Evolutionary conservation across 495 filamentous ascomycete genomes (phyloP).

Genomic region (Xylaria bambusicola): DNA sequence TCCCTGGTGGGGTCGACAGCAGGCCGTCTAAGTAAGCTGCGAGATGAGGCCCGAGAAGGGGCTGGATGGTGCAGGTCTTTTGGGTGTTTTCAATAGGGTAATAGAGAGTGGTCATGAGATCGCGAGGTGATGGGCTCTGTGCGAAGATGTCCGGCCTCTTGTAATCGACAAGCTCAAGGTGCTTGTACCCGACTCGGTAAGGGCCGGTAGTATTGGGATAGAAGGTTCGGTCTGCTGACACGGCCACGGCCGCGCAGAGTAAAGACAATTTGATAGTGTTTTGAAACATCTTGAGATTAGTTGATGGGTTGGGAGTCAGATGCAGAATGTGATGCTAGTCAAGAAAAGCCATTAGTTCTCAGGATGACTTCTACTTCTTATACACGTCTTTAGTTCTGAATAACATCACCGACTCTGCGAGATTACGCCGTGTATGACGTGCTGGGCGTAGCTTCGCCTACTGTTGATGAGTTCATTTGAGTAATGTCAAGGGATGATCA

Average conservation of each 20-base stretch:
- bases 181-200: constrained; percentile 28
- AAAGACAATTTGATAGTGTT: not conserved
- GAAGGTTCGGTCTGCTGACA: not conserved
- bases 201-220: constrained; percentile 24
- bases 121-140: constrained; percentile 24
- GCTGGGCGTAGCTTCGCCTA: too few relatives aligned
- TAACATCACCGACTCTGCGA: too few relatives aligned
- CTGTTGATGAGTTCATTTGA: too few relatives aligned
- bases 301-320: too few relatives aligned
- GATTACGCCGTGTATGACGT: too few relatives aligned
- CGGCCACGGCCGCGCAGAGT: constrained; percentile 5
- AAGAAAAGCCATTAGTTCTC: too few relatives aligned
- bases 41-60: constrained; percentile 5
- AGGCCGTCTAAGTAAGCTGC: not conserved
- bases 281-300: constrained; percentile 4
- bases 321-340: too few relatives aligned
- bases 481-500: too few relatives aligned
- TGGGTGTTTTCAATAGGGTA: constrained; percentile 29
- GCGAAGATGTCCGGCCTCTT: constrained; percentile 32
- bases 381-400: too few relatives aligned
- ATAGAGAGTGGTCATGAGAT: constrained; percentile 38
- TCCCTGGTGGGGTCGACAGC: constrained; percentile 3
- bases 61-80: constrained; percentile 15
- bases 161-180: constrained; percentile 30
- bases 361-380: too few relatives aligned